These are phyloP conservation scores for Tilletia walkeri DNA, from an alignment of 1,284 basidiomycete species.

Conservation along the genomic window DNA sequence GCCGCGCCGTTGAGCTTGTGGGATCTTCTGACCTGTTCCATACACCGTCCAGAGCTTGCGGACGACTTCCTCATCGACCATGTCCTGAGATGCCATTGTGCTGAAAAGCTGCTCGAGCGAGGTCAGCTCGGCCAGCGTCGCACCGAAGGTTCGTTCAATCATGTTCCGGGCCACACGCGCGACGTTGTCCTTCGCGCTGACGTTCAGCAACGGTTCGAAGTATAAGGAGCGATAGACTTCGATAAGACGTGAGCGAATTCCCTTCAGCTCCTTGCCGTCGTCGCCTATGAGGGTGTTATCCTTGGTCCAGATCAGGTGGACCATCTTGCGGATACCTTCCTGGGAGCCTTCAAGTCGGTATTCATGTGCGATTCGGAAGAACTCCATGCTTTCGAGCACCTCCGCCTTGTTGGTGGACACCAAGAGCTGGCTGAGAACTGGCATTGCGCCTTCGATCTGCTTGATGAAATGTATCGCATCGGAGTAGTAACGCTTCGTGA, in stretches of 20 bases:
- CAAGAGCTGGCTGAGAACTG: conserved; percentile 72
- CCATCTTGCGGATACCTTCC: conserved; percentile 84
- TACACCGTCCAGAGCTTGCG: conserved; percentile 94
- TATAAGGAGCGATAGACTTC: conserved; percentile 87
- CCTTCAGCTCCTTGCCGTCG: conserved; percentile 66
- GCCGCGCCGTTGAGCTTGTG: conserved; percentile 79
- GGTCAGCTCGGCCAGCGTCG: conserved; percentile 90
- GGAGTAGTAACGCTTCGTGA: conserved; percentile 80
- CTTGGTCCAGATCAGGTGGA: conserved; percentile 96
- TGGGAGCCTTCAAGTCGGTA: conserved; percentile 70
- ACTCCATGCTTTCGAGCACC: conserved; percentile 91
- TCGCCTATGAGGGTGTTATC: conserved; percentile 82
- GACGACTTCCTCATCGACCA: conserved; percentile 80
- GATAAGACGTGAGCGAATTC: conserved; percentile 78
- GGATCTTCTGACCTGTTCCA: conserved; percentile 56
- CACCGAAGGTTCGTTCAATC: conserved; percentile 63
- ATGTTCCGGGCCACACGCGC: conserved; percentile 97
- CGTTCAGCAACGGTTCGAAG: conserved; percentile 64
- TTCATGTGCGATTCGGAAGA: conserved; percentile 80
- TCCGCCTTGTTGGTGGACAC: conserved; percentile 90
- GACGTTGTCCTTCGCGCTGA: conserved; percentile 79
- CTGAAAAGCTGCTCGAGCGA: conserved; percentile 94
- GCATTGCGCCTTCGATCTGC: conserved; percentile 75
- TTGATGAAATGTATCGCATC: conserved; percentile 85
- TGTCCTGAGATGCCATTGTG: conserved; percentile 80